These are phyloP conservation scores for Blepharisma undulans DNA, from an alignment of 169 alveolate genomes.

Conservation along the genomic window DNA sequence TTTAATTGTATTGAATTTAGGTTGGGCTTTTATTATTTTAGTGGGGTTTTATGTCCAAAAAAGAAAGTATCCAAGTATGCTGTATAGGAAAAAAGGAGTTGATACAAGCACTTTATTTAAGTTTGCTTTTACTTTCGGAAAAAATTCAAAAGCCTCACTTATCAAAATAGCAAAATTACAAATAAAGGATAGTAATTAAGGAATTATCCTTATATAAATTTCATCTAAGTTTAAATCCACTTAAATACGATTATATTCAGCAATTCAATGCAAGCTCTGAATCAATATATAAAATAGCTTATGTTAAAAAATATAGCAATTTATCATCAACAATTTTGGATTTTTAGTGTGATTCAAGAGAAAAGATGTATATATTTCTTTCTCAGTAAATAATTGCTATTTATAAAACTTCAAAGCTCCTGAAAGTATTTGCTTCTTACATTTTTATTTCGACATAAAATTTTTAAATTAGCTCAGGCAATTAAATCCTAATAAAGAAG, in stretches of 20 bases:
- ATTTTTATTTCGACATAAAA: no score
- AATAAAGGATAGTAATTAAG: neutral
- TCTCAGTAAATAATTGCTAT: no score
- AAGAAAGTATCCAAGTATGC: neutral
- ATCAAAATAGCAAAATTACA: neutral
- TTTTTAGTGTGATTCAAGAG: no score
- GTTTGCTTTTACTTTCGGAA: neutral
- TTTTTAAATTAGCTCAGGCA: neutral
- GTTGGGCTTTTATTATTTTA: neutral
- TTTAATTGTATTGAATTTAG: slow-evolving; percentile 14
- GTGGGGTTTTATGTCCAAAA: neutral
- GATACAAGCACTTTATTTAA: neutral
- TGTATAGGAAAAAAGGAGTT: neutral
- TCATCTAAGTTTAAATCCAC: no score
- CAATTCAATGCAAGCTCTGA: no score
- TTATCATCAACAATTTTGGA: no score
- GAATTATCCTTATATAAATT: no score
- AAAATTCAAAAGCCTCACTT: neutral
- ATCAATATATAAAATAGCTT: no score
- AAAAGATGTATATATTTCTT: no score
- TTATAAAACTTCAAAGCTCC: neutral
- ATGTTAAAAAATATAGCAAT: no score
- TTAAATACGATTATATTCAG: no score
- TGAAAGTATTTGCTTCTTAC: no score
- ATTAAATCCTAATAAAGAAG: neutral